These are phyloP conservation scores for Russula brevipes DNA, from an alignment of 768 basidiomycete genomes.

Conservation along the genomic window DNA sequence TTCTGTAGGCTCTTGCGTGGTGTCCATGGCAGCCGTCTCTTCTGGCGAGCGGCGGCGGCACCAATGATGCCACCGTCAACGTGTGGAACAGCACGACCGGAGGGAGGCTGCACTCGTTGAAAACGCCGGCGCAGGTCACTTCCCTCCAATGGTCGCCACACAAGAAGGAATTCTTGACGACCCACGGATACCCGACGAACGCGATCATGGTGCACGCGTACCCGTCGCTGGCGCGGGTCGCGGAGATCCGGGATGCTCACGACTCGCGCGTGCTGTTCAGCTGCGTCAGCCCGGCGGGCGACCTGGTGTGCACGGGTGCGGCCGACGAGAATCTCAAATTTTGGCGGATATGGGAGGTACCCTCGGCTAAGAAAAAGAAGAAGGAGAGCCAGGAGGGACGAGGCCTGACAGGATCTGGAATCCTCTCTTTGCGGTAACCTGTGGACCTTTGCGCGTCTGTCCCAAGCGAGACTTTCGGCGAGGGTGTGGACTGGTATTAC, in stretches of 20 bases:
- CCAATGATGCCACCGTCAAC: conserved; percentile 86
- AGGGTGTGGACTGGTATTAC: background rate
- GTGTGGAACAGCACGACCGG: conserved; percentile 92
- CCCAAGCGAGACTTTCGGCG: too few species aligned
- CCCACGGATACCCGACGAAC: conserved; percentile 93
- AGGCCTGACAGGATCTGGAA: conserved; percentile 31
- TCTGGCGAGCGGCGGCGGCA: conserved; percentile 44
- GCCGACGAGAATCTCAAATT: conserved; percentile 97
- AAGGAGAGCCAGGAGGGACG: conserved; percentile 38
- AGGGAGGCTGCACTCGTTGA: conserved; percentile 80
- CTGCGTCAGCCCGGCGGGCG: conserved; percentile 80
- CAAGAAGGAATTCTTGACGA: conserved; percentile 83
- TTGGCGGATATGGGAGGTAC: conserved; percentile 81
- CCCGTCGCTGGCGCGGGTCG: conserved; percentile 75
- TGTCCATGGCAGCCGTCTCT: conserved; percentile 77
- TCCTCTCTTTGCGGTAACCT: conserved; percentile 35
- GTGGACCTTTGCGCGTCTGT: too few species aligned
- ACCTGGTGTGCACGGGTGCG: conserved; percentile 86
- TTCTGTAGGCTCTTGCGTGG: conserved; percentile 84
- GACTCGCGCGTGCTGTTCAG: conserved; percentile 87
- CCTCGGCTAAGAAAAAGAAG: conserved; percentile 50
- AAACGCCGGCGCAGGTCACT: conserved; percentile 88
- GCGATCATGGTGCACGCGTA: conserved; percentile 79
- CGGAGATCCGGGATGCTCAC: conserved; percentile 87
- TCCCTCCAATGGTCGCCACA: conserved; percentile 84